A percentile compares a stretch with the other conserved stretches of the same genome.
Evolutionary conservation across 805 yeast species (phyloP).

Genomic region (Lipomyces spencermartinsiae): DNA sequence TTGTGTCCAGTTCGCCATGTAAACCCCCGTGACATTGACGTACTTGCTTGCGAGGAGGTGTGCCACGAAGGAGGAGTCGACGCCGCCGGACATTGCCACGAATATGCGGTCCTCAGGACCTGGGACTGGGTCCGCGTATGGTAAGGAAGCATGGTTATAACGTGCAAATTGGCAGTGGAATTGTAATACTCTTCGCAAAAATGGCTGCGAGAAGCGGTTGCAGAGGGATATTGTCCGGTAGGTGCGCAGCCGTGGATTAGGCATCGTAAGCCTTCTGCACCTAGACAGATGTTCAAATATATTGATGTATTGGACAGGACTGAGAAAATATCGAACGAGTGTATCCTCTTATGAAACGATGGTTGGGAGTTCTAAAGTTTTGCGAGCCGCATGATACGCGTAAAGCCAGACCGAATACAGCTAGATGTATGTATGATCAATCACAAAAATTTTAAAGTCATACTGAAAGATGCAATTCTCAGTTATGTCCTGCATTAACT

Average conservation of each 20-base stretch:
- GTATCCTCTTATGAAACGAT: too few relatives aligned
- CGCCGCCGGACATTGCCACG: slow-evolving; percentile 96
- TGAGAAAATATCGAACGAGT: too few relatives aligned
- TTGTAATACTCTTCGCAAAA: neutral
- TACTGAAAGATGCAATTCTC: too few relatives aligned
- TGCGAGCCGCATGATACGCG: too few relatives aligned
- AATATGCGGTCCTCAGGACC: slow-evolving; percentile 50
- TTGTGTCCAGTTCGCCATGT: slow-evolving; percentile 88
- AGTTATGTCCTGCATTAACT: neutral
- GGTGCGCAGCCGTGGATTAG: neutral
- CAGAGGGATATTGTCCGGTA: neutral
- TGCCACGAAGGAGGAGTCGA: slow-evolving; percentile 91
- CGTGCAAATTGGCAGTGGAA: neutral
- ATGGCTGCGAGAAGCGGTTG: neutral
- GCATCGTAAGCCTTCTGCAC: neutral
- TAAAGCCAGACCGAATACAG: too few relatives aligned
- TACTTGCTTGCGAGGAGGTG: slow-evolving; percentile 59
- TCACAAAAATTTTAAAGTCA: too few relatives aligned
- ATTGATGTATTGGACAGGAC: neutral
- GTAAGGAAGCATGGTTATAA: neutral
- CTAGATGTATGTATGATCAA: too few relatives aligned
- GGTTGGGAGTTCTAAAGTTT: too few relatives aligned
- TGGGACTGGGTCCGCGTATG: slow-evolving; percentile 22
- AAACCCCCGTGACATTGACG: slow-evolving; percentile 75
- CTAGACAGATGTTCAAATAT: neutral